Conservation (phyloP, 23 red algal genomes). For the Porphyridium purpureum region DNA sequence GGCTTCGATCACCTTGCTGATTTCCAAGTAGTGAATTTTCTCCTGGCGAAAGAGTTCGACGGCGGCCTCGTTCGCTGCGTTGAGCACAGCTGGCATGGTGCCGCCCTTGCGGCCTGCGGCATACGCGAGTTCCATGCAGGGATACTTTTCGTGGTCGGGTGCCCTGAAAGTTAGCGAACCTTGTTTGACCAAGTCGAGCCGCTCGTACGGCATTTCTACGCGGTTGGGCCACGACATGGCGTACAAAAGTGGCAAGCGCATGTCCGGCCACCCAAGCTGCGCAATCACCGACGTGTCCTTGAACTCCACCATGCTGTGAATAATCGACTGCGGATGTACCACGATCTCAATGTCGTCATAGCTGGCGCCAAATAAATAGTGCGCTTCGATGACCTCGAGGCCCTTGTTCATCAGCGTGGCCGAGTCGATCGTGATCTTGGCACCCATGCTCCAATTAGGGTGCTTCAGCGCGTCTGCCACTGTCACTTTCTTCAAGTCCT, state of each 20-base stretch:
- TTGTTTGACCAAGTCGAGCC: constrained; percentile 60
- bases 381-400: constrained; percentile 95
- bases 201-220: constrained; percentile 46
- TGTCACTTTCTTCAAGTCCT: constrained; percentile 45
- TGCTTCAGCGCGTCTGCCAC: constrained; percentile 85
- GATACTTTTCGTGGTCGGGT: constrained; percentile 85
- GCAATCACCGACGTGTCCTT: constrained; percentile 78
- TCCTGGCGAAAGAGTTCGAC: constrained; percentile 72
- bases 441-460: constrained; percentile 97
- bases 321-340: constrained; percentile 86
- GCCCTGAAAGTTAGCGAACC: constrained; percentile 75
- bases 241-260: constrained; percentile 95
- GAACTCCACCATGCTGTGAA: constrained; percentile 92
- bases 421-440: constrained; percentile 99
- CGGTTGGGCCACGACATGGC: constrained; percentile 92
- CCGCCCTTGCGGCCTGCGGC: constrained; percentile 65
- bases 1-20: constrained; percentile 56
- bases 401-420: constrained; percentile 98
- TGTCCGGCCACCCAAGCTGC: constrained; percentile 93
- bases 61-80: constrained; percentile 92
- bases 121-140: constrained; percentile 86
- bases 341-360: constrained; percentile 95
- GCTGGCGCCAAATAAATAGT: constrained; percentile 83
- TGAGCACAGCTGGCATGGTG: constrained; percentile 85
- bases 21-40: constrained; percentile 75